Evolutionary conservation across 164 flowering plant species (phyloP).

Genomic region (Stephania japonica): DNA sequence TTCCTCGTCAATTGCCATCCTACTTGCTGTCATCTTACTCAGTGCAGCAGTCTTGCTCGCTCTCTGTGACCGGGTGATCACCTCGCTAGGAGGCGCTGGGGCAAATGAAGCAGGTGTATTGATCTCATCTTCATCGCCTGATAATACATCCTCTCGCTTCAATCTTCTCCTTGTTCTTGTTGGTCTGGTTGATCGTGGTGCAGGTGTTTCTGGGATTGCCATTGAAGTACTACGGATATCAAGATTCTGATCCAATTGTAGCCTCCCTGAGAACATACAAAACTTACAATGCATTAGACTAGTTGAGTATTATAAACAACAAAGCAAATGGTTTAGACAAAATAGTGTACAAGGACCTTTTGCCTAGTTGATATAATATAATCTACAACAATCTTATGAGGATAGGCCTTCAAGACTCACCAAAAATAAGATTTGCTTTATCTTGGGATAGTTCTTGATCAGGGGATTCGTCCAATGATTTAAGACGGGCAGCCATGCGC

Average conservation of each 20-base stretch:
- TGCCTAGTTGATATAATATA: background rate
- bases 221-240: constrained; percentile 22
- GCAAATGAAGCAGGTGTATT: constrained; percentile 38
- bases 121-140: constrained; percentile 45
- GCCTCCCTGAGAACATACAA: constrained; percentile 34
- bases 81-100: constrained; percentile 25
- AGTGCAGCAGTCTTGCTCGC: constrained; percentile 90
- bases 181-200: constrained; percentile 40
- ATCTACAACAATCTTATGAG: background rate
- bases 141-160: constrained; percentile 37
- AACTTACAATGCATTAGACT: background rate
- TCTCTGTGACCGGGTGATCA: constrained; percentile 62
- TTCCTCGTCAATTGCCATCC: constrained; percentile 22
- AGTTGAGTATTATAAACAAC: background rate
- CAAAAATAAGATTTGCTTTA: constrained; percentile 44
- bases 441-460: constrained; percentile 51
- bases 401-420: constrained; percentile 30
- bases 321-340: background rate
- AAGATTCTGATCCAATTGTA: constrained; percentile 47
- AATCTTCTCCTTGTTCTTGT: constrained; percentile 45
- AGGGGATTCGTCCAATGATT: constrained; percentile 48
- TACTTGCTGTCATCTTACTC: constrained; percentile 46
- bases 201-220: constrained; percentile 53
- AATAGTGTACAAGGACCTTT: background rate
- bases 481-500: constrained; percentile 53